Evolutionary conservation across 2,329 filamentous ascomycete species (phyloP).

Genomic region (Pestalotiopsis sp.): DNA sequence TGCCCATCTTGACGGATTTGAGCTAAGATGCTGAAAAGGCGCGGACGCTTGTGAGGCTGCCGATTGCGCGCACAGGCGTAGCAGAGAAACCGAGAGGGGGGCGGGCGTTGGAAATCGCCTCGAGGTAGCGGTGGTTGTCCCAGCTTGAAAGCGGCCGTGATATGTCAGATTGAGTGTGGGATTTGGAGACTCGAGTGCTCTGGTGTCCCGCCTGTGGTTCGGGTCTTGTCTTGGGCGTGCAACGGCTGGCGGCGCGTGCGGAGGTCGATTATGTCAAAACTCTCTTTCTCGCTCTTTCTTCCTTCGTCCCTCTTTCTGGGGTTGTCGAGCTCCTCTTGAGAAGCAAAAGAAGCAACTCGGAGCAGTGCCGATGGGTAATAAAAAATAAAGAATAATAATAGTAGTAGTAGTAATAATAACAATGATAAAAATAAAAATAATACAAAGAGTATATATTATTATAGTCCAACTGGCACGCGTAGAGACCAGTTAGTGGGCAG

Average conservation of each 20-base stretch:
- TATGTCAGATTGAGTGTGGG: background rate
- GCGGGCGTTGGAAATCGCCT: conserved; percentile 8
- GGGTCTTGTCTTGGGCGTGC: background rate
- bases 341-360: background rate
- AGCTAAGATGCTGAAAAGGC: conserved; percentile 12
- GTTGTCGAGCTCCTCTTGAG: too few relatives aligned
- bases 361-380: background rate
- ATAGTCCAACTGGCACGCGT: background rate
- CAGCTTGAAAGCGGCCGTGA: conserved; percentile 5
- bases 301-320: background rate
- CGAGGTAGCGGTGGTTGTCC: background rate
- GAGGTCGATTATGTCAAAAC: conserved; percentile 10
- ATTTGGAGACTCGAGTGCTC: background rate
- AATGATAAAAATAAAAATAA: background rate
- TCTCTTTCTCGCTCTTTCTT: background rate
- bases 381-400: background rate
- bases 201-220: background rate
- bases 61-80: background rate
- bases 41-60: conserved; percentile 10
- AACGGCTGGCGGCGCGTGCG: conserved; percentile 16
- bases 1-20: conserved; percentile 69
- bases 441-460: conserved; percentile 6
- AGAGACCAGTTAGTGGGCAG: background rate
- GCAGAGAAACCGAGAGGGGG: background rate
- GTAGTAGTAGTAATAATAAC: background rate